These are phyloP conservation scores for Scheffersomyces quercinus DNA, from an alignment of 1,139 yeast species.

Conservation along the genomic window DNA sequence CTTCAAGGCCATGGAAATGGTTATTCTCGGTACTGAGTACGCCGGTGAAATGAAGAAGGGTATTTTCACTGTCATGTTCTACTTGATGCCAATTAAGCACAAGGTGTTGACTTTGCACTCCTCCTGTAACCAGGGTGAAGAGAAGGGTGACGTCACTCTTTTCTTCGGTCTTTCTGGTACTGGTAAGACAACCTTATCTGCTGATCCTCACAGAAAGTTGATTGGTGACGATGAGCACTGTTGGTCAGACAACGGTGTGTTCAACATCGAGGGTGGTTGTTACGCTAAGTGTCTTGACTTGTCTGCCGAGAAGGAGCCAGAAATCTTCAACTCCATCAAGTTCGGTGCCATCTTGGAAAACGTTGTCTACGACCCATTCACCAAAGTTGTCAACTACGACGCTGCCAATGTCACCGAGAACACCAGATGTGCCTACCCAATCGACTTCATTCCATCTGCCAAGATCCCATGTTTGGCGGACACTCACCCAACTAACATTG, in stretches of 20 bases:
- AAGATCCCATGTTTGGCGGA: conserved; percentile 92
- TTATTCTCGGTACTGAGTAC: conserved; percentile 95
- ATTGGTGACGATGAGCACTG: conserved; percentile 99
- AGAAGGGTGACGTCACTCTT: conserved; percentile 79
- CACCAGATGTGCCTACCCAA: conserved; percentile 98
- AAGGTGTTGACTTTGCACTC: conserved; percentile 92
- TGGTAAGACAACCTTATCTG: conserved; percentile 96
- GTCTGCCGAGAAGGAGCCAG: conserved; percentile 93
- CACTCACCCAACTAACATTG: conserved; percentile 88
- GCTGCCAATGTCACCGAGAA: conserved; percentile 88
- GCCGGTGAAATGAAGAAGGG: conserved; percentile 99
- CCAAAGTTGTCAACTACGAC: conserved; percentile 84
- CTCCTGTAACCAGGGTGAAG: conserved; percentile 86
- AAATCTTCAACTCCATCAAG: conserved; percentile 90
- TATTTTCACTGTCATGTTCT: conserved; percentile 97
- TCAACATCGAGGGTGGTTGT: conserved; percentile 99
- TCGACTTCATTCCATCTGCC: conserved; percentile 94
- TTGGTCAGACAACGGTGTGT: conserved; percentile 98
- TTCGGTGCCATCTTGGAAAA: conserved; percentile 95
- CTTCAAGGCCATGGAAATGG: conserved; percentile 98
- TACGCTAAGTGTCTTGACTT: conserved; percentile 96
- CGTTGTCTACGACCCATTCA: conserved; percentile 77
- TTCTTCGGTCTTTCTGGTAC: conserved; percentile 98
- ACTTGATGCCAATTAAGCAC: conserved; percentile 95
- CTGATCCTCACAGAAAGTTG: conserved; percentile 90